These are phyloP conservation scores for Nicotiana sylvestris DNA, from an alignment of 257 asterid species.

Conservation along the genomic window DNA sequence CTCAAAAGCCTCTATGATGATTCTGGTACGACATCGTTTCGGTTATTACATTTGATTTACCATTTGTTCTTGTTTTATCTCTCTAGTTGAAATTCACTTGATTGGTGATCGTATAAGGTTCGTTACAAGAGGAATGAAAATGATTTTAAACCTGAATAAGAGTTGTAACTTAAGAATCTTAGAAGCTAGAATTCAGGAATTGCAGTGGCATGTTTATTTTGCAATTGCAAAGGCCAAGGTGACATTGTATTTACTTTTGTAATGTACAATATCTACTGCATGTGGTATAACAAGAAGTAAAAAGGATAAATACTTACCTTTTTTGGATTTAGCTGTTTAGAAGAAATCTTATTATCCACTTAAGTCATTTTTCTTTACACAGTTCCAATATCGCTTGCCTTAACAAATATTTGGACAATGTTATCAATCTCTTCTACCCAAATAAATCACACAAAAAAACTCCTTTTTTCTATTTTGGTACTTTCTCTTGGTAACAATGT, in stretches of 20 bases:
- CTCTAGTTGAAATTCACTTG: neutral
- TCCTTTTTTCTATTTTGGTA: neutral
- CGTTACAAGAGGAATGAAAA: neutral
- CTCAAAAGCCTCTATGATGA: conserved; percentile 63
- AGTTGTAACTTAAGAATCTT: neutral
- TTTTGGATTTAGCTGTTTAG: neutral
- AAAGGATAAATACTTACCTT: neutral
- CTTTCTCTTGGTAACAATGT: neutral
- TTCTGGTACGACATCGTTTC: conserved; percentile 33
- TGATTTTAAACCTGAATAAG: neutral
- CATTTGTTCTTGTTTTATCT: neutral
- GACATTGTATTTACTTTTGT: neutral
- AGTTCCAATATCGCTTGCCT: neutral
- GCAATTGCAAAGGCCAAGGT: neutral
- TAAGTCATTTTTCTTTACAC: neutral
- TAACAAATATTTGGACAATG: neutral
- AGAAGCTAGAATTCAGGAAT: too few relatives aligned
- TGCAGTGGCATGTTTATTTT: neutral
- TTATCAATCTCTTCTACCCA: neutral
- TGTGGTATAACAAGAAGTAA: neutral
- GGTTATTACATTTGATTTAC: neutral
- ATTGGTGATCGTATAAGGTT: neutral
- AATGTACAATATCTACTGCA: neutral
- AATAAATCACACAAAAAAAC: neutral
- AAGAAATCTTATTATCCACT: neutral